phyloP scores from a whole-genome alignment of 2,329 filamentous ascomycete genomes.

The Dothideomycetes sp. region DNA sequence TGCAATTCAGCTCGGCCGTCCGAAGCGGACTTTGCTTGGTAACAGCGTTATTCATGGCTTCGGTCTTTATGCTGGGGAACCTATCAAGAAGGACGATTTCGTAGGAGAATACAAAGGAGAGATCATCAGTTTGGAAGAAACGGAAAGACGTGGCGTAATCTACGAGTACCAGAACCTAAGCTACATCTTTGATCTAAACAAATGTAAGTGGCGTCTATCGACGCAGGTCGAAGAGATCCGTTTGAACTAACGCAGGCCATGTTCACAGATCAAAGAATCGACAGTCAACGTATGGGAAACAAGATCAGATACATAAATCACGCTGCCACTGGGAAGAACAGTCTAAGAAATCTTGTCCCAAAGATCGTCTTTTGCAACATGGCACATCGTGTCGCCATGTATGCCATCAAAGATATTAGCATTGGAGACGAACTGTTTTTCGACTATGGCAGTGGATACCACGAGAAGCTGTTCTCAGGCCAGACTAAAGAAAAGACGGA shows the following conservation, averaged over 20 bases:
- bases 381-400: constrained; percentile 65
- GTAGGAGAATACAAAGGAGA: constrained; percentile 76
- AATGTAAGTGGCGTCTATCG: constrained; percentile 28
- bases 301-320: constrained; percentile 80
- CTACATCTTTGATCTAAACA: constrained; percentile 50
- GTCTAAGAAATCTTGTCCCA: constrained; percentile 52
- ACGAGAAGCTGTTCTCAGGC: constrained; percentile 9
- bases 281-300: constrained; percentile 69
- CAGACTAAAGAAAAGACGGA: constrained; percentile 1
- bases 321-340: constrained; percentile 40
- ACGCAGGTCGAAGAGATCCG: too few species aligned
- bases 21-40: constrained; percentile 59
- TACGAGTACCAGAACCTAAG: constrained; percentile 53
- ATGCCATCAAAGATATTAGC: constrained; percentile 56
- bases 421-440: constrained; percentile 73
- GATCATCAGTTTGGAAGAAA: constrained; percentile 60
- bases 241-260: background rate
- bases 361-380: constrained; percentile 65
- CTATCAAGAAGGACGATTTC: constrained; percentile 60
- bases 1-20: constrained; percentile 56
- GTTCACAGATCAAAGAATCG: constrained; percentile 45
- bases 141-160: constrained; percentile 59
- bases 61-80: constrained; percentile 63
- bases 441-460: constrained; percentile 51
- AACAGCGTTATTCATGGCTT: constrained; percentile 66